These are phyloP conservation scores for Kuraishia floccosa DNA, from an alignment of 805 yeast genomes.

Conservation along the genomic window DNA sequence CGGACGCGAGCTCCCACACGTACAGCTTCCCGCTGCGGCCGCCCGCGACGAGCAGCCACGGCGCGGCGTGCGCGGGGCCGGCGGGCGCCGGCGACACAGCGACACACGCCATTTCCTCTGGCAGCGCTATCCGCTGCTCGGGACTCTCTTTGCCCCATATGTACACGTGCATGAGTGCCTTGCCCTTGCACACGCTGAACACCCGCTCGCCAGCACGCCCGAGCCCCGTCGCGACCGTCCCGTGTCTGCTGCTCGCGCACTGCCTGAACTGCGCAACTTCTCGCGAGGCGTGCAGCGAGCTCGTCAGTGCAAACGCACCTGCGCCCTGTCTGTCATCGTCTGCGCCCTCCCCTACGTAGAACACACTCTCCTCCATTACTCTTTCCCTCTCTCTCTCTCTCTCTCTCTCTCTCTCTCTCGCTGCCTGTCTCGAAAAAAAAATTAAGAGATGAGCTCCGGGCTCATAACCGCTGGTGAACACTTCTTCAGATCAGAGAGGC, in stretches of 20 bases:
- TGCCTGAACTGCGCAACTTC: conserved; percentile 39
- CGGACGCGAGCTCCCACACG: conserved; percentile 79
- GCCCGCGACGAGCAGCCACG: conserved; percentile 62
- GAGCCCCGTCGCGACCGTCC: conserved; percentile 33
- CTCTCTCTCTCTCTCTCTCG: no score
- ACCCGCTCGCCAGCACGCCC: conserved; percentile 39
- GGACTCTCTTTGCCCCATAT: conserved; percentile 58
- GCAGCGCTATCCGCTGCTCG: conserved; percentile 75
- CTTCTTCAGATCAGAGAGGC: no score
- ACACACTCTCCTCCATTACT: conserved; percentile 38
- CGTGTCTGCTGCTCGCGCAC: conserved; percentile 34
- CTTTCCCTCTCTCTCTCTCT: no score
- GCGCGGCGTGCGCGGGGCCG: conserved; percentile 8
- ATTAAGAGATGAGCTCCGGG: no score
- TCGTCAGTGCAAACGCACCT: conserved; percentile 13
- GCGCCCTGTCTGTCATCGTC: conserved; percentile 23
- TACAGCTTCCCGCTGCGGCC: conserved; percentile 66
- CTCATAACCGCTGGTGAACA: no score
- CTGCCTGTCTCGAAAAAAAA: no score
- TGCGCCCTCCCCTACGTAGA: conserved; percentile 34
- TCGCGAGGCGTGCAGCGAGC: conserved; percentile 35
- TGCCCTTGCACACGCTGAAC: conserved; percentile 54
- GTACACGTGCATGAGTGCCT: conserved; percentile 69
- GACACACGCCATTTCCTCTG: conserved; percentile 62
- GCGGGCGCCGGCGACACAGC: conserved; percentile 25